These are phyloP conservation scores for Lactifluus hygrophoroides DNA, from an alignment of 768 basidiomycete species.

Conservation along the genomic window DNA sequence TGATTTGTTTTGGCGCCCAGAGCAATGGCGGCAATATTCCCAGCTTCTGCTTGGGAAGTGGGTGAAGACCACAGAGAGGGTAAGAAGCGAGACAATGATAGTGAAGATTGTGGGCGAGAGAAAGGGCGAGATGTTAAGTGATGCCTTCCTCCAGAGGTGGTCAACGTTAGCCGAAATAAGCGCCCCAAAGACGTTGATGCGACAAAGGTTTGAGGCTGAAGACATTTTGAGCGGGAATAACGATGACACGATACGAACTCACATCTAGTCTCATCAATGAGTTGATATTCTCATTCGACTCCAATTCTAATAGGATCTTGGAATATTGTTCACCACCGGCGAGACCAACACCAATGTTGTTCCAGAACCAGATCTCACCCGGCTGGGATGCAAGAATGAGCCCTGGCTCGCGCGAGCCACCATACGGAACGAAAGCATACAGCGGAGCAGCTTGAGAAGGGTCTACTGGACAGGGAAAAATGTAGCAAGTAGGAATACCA, in stretches of 20 bases:
- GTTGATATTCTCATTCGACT: slow-evolving; percentile 50
- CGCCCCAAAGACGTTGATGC: slow-evolving; percentile 59
- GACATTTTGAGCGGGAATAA: background rate
- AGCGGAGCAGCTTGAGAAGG: slow-evolving; percentile 45
- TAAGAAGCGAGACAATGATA: slow-evolving; percentile 37
- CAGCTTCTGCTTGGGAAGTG: slow-evolving; percentile 37
- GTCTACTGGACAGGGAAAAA: slow-evolving; percentile 58
- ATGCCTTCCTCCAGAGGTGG: slow-evolving; percentile 61
- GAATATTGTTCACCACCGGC: slow-evolving; percentile 68
- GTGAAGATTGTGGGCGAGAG: slow-evolving; percentile 41
- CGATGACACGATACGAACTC: slow-evolving; percentile 25
- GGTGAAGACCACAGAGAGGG: slow-evolving; percentile 38
- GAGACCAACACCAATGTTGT: slow-evolving; percentile 74
- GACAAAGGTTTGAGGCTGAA: slow-evolving; percentile 56
- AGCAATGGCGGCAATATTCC: slow-evolving; percentile 59
- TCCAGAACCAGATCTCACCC: slow-evolving; percentile 81
- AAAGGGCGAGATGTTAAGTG: slow-evolving; percentile 53
- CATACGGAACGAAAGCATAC: slow-evolving; percentile 54
- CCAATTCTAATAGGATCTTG: slow-evolving; percentile 40
- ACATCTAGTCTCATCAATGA: slow-evolving; percentile 61
- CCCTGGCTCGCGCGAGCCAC: slow-evolving; percentile 71
- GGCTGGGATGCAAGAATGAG: slow-evolving; percentile 65
- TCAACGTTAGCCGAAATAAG: slow-evolving; percentile 54
- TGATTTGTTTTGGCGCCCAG: slow-evolving; percentile 38
- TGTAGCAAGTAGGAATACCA: slow-evolving; percentile 74